Percentiles rank a stretch among this genome's conserved stretches.
These are phyloP conservation scores for Lizonia empirigonia DNA, from an alignment of 2,329 filamentous ascomycete species.

Conservation along the genomic window DNA sequence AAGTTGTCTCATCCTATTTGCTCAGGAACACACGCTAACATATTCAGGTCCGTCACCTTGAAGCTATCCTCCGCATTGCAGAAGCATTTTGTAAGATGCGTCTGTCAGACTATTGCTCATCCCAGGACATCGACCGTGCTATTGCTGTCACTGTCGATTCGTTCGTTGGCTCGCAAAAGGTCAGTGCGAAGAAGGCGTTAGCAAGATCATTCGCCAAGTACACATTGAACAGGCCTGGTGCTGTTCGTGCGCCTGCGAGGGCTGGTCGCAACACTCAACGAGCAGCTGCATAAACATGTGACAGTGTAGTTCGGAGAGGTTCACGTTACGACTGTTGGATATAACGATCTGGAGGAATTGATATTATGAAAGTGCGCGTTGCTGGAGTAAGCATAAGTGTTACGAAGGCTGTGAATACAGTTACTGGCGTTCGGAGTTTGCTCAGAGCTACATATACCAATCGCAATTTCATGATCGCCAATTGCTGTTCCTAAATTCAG, in stretches of 20 bases:
- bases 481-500: neutral
- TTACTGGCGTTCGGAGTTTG: conserved; percentile 1
- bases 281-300: conserved; percentile 32
- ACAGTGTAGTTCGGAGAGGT: neutral
- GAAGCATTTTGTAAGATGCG: conserved; percentile 98
- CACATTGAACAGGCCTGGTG: conserved; percentile 55
- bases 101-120: conserved; percentile 90
- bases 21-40: conserved; percentile 18
- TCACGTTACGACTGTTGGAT: neutral
- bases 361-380: neutral
- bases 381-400: neutral
- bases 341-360: neutral
- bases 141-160: conserved; percentile 96
- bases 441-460: conserved; percentile 12
- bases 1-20: conserved; percentile 48
- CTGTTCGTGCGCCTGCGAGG: conserved; percentile 39
- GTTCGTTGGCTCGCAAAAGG: conserved; percentile 94
- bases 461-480: neutral
- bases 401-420: neutral
- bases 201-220: conserved; percentile 97
- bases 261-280: conserved; percentile 37
- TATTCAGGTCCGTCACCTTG: conserved; percentile 87
- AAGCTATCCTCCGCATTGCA: conserved; percentile 94
- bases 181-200: conserved; percentile 96
- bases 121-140: conserved; percentile 91